phyloP scores from a whole-genome alignment of 163 green algal species.

The Volvox carteri region DNA sequence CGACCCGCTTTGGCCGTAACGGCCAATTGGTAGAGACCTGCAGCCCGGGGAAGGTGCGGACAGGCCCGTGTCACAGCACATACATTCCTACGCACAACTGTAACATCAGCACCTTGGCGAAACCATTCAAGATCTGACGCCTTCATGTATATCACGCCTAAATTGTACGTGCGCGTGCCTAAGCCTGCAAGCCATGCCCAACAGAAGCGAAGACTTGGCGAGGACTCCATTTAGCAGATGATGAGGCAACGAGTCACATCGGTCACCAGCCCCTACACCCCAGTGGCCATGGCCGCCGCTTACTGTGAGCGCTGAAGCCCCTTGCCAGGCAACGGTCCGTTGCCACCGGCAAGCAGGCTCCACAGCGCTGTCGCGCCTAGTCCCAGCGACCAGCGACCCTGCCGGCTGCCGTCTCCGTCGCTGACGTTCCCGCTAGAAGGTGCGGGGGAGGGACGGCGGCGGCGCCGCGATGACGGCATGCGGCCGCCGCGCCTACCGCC shows the following conservation, averaged over 20 bases:
- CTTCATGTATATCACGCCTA: no score
- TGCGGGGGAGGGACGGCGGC: no score
- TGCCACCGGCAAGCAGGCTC: slow-evolving; percentile 5
- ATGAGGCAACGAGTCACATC: no score
- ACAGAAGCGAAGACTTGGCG: no score
- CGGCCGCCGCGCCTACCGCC: not conserved
- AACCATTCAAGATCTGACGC: no score
- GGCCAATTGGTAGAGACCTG: not conserved
- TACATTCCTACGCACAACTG: no score
- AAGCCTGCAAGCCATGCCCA: no score
- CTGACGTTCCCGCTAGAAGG: not conserved
- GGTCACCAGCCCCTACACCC: no score
- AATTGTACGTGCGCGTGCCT: no score
- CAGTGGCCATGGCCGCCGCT: not conserved
- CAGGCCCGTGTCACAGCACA: no score
- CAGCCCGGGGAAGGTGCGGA: not conserved
- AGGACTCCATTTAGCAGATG: no score
- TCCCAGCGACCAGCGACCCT: not conserved
- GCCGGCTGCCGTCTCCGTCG: not conserved
- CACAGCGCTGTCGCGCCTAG: not conserved
- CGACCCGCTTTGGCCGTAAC: not conserved
- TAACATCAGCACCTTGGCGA: no score
- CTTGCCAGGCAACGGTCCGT: not conserved
- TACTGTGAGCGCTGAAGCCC: not conserved
- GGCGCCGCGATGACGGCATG: not conserved